Evolutionary conservation across 805 yeast genomes (phyloP), one percentile per base, ranked within the genome.

Genomic region (Starmerella floris): DNA sequence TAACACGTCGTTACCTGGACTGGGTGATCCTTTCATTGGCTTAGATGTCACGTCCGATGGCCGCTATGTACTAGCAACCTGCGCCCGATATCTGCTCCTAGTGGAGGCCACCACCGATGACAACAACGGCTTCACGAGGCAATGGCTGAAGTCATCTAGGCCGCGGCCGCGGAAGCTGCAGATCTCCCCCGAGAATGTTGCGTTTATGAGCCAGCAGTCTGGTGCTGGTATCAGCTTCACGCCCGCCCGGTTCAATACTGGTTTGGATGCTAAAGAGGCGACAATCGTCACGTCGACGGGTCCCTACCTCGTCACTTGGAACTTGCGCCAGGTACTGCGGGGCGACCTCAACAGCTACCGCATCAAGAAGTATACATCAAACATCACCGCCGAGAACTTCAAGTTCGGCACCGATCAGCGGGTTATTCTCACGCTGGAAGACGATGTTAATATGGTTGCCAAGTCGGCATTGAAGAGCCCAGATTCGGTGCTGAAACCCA

Each of bases 241-340:
- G 3, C 69, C 69, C 44, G 95, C 94, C 4, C 71, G 72, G 51
- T 85, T 85, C 68, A 82, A 85, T 59, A 68, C 79, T 22, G 84
- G 84, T 33, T 42, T 73, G n/a, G 68, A 70, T 38, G 57, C 73
- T 22, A 73, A 72, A 47, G 91, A 79, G 55, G 76, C 80, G 17
- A 68, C 78, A 2, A 80, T 85, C 39, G 76, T 83, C 21, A 71
- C 94, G 1, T 76, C 88, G 3, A 67, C 79, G 2, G 95, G 95
- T 2, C 88, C 87, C 17, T 85, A 75, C 60, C 79, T 84, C 21
- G 71, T 85, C 20, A 70, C 81, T 1, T 85, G 95, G 95, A 76
- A 79, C 11, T 60, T 85, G 56, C 69, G 65, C 50, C 73, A 76
- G 47, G 66, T 80, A 13, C 56, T 78, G 34, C 62, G 64, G 35